A percentile compares a stretch with the other conserved stretches of the same genome.
Evolutionary conservation across 2,329 filamentous ascomycete genomes (phyloP).

Genomic region (Botrytis cinerea): DNA sequence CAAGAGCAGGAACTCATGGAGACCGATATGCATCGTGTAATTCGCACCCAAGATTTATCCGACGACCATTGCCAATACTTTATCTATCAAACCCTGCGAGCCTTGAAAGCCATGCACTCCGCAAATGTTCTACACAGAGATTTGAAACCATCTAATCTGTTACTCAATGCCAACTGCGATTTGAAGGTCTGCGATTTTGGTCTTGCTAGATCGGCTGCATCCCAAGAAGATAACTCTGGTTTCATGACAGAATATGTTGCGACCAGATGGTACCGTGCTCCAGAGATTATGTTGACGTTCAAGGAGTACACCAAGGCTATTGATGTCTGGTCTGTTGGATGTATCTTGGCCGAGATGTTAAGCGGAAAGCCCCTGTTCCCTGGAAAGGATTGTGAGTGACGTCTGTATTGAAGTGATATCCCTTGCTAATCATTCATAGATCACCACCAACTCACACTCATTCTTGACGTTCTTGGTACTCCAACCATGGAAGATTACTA

Average conservation of each 20-base stretch:
- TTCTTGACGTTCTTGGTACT: constrained; percentile 94
- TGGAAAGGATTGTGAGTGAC: constrained; percentile 87
- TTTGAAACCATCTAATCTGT: constrained; percentile 93
- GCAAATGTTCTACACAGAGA: constrained; percentile 97
- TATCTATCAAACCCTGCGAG: constrained; percentile 98
- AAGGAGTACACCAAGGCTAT: constrained; percentile 99
- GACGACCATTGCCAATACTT: constrained; percentile 99
- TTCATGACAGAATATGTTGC: constrained; percentile 99
- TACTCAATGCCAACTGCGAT: constrained; percentile 98
- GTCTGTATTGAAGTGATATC: background rate
- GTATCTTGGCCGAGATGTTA: constrained; percentile 97
- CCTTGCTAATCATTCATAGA: constrained; percentile 53
- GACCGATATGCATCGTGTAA: constrained; percentile 99
- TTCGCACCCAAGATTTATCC: constrained; percentile 95
- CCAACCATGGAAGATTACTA: constrained; percentile 99
- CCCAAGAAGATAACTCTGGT: constrained; percentile 98
- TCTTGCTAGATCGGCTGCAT: constrained; percentile 90
- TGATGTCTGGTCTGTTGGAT: constrained; percentile 98
- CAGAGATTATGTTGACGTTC: constrained; percentile 99
- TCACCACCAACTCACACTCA: constrained; percentile 96
- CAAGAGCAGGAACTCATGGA: constrained; percentile 86
- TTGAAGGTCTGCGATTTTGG: constrained; percentile 99
- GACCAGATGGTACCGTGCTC: constrained; percentile 97
- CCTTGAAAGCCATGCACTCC: constrained; percentile 98
- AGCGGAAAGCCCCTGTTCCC: constrained; percentile 98